phyloP scores from a whole-genome alignment of 1,139 yeast genomes.

The Kurtzmaniella quercitrusa region DNA sequence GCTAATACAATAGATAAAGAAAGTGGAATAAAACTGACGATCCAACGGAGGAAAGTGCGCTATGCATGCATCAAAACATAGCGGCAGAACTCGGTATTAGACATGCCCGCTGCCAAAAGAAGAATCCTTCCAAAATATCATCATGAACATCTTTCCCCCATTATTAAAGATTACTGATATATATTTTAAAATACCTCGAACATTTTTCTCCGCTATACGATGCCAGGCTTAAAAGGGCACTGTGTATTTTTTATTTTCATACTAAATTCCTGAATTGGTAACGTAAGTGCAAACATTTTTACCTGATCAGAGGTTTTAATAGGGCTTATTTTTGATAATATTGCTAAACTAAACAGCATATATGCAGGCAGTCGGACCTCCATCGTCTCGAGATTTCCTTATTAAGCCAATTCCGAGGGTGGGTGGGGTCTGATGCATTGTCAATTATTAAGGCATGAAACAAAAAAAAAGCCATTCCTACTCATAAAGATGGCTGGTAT shows the following conservation, averaged over 20 bases:
- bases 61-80: background rate
- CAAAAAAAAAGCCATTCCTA: background rate
- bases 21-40: too few species aligned
- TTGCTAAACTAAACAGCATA: background rate
- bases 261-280: background rate
- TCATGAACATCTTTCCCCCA: too few species aligned
- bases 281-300: background rate
- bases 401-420: background rate
- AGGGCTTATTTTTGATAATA: background rate
- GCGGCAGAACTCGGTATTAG: too few species aligned
- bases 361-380: background rate
- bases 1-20: background rate
- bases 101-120: too few species aligned
- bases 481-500: background rate
- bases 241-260: background rate
- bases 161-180: too few species aligned
- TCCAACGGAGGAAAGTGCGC: background rate
- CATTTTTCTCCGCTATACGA: background rate
- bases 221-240: background rate
- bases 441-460: background rate
- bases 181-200: background rate
- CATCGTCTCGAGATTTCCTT: too few species aligned
- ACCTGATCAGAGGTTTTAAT: background rate
- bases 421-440: background rate
- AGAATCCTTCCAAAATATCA: too few species aligned